Base-by-base conservation (phyloP, 495 filamentous ascomycete genomes). In the Astrothelium subdiscretum region DNA sequence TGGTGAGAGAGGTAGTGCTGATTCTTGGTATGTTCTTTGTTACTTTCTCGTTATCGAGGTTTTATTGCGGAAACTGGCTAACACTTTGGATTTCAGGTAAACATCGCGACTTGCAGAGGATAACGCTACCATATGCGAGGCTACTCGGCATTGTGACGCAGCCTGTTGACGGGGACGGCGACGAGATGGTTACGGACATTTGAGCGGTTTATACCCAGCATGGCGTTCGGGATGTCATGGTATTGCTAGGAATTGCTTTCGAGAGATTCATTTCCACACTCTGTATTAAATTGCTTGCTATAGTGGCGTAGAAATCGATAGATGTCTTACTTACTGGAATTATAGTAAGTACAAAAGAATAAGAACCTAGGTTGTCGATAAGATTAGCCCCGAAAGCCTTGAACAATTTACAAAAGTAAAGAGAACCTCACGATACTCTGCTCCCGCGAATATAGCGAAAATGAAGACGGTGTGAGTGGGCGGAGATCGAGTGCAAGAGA, bases 1-100 rank as follows among this genome's bases (percentile, higher is more conserved):
- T 98, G 44, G 70, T 97, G 66, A 92, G 88, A 77, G 90, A 88
- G 60, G 92, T 96, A 51, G 86, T 97, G 59, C 76, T 96, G 69
- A 89, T 95, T 70, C 80, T 98, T 48, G 94, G 94, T 96, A 86
- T 75, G 87, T 79, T 60, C 18, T 24, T 29, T 12, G 15, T 42
- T 51, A 3, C 42, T 32, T 57, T 22, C n/a, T 13, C 29, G 2
- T 31, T 40, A 15, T 10, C 11, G 27, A 13, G 4, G 1, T 58
- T 15, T 15, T 62, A 32, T 40, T 40, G 35, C 15, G 35, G 35
- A 15, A 61, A 12, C 20, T 12, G 22, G 31, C 61, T 40, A 42
- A 63, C 22, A 0, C 38, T 43, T 10, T 24, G 15, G 10, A n/a
- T 48, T 22, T 20, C 20, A 59, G 24, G 52, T 4, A 67, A 63